phyloP scores from a whole-genome alignment of 768 basidiomycete genomes.

The Tephrocybe sp. region DNA sequence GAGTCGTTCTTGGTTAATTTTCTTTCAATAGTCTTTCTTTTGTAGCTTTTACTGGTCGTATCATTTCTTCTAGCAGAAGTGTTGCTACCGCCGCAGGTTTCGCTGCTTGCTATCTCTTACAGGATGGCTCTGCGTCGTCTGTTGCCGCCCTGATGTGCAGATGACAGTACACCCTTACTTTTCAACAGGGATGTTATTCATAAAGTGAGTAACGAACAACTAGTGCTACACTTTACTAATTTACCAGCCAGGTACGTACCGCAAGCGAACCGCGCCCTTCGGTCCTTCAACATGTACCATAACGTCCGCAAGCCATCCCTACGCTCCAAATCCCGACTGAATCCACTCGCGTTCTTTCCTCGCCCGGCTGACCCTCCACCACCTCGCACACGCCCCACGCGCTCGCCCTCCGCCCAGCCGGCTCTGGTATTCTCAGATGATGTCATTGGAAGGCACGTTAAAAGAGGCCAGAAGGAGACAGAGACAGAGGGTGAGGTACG shows the following conservation, averaged over 20 bases:
- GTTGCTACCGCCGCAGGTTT: constrained; percentile 60
- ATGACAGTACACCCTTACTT: constrained; percentile 71
- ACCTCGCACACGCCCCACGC: constrained; percentile 23
- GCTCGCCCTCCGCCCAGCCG: constrained; percentile 31
- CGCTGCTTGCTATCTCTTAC: constrained; percentile 67
- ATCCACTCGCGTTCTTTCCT: constrained; percentile 58
- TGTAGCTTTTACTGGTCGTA: constrained; percentile 66
- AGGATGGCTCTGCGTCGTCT: constrained; percentile 45
- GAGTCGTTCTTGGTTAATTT: too few relatives aligned
- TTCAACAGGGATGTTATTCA: constrained; percentile 77
- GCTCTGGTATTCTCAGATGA: too few relatives aligned
- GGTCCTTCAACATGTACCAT: constrained; percentile 95
- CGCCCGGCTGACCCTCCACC: constrained; percentile 32
- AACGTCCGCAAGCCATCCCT: constrained; percentile 86
- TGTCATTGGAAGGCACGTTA: too few relatives aligned
- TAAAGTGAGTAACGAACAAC: constrained; percentile 78
- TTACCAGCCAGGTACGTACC: constrained; percentile 82
- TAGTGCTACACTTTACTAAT: too few relatives aligned
- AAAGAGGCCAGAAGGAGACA: too few relatives aligned
- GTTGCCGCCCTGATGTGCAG: constrained; percentile 47
- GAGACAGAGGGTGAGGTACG: constrained; percentile 34
- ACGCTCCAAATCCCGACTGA: constrained; percentile 55
- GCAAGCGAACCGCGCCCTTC: constrained; percentile 88
- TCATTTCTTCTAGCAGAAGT: constrained; percentile 76
- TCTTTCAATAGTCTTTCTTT: constrained; percentile 86